phyloP scores from a whole-genome alignment of 257 asterid genomes.

The Plantago major region DNA sequence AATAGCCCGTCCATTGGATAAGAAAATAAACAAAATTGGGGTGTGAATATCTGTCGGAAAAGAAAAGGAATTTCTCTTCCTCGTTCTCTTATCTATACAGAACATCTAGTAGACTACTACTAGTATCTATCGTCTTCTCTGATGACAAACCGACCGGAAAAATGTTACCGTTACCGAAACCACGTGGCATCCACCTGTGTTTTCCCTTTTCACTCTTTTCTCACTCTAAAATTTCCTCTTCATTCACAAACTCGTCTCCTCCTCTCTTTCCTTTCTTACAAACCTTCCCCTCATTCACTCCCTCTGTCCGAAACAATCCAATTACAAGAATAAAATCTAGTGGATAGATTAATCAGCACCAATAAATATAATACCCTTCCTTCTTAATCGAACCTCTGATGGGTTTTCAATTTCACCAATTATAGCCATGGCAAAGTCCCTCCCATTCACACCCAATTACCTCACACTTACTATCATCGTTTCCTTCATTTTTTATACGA shows the following conservation, averaged over 20 bases:
- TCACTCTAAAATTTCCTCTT: constrained; percentile 15
- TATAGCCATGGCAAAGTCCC: constrained; percentile 40
- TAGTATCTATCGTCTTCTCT: background rate
- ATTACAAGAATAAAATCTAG: background rate
- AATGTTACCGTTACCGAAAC: constrained; percentile 54
- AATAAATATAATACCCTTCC: constrained; percentile 4
- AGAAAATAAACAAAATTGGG: no score
- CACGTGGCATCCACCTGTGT: constrained; percentile 57
- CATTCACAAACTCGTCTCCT: constrained; percentile 10
- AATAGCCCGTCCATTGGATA: no score
- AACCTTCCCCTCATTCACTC: background rate
- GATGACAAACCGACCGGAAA: constrained; percentile 17
- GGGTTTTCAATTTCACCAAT: constrained; percentile 27
- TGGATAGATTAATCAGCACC: background rate
- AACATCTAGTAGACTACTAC: no score
- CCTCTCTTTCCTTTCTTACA: background rate
- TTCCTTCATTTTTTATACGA: background rate
- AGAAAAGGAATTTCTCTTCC: no score
- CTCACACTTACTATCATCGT: constrained; percentile 15
- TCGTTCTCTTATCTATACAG: no score
- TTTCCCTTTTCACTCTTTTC: constrained; percentile 28
- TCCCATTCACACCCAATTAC: background rate
- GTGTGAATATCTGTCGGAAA: no score
- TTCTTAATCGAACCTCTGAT: no score
- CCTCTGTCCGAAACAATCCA: no score